Evolutionary conservation across 2,329 filamentous ascomycete species (phyloP).

Genomic region (Diaporthe capsici): DNA sequence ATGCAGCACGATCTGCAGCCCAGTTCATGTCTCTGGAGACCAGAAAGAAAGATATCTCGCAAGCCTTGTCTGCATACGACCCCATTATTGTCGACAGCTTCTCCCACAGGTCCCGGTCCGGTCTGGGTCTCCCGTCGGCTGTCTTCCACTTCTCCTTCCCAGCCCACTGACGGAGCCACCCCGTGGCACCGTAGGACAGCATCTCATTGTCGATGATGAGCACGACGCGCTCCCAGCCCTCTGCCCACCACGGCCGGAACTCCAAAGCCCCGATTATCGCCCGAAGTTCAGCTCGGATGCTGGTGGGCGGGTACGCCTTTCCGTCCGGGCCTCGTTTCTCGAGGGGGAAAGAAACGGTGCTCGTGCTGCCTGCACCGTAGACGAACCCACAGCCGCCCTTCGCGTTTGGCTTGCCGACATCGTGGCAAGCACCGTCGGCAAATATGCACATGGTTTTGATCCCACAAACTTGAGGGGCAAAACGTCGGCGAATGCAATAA

Average conservation of each 20-base stretch:
- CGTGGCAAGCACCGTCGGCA: neutral
- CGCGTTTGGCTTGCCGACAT: neutral
- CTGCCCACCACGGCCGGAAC: conserved; percentile 31
- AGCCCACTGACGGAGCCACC: conserved; percentile 28
- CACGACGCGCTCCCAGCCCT: conserved; percentile 27
- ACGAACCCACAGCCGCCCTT: conserved; percentile 27
- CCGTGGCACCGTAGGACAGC: conserved; percentile 17
- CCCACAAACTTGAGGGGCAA: conserved; percentile 24
- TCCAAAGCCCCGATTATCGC: conserved; percentile 22
- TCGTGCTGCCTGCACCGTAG: conserved; percentile 5
- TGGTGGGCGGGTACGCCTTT: conserved; percentile 10
- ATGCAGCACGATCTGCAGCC: conserved; percentile 18
- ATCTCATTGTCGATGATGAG: conserved; percentile 28
- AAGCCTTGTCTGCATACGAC: conserved; percentile 13
- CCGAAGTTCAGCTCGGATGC: conserved; percentile 20
- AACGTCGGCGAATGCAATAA: conserved; percentile 20
- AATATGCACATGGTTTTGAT: conserved; percentile 31
- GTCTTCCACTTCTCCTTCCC: conserved; percentile 28
- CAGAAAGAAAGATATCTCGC: conserved; percentile 18
- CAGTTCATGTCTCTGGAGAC: conserved; percentile 16
- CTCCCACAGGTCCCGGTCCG: conserved; percentile 26
- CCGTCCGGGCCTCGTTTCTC: conserved; percentile 31
- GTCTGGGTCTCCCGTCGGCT: conserved; percentile 2
- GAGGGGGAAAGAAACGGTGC: conserved; percentile 27
- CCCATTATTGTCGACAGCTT: conserved; percentile 17